Base-by-base conservation (phyloP, 441 rosid genomes). In the Arabidopsis lyrata region DNA sequence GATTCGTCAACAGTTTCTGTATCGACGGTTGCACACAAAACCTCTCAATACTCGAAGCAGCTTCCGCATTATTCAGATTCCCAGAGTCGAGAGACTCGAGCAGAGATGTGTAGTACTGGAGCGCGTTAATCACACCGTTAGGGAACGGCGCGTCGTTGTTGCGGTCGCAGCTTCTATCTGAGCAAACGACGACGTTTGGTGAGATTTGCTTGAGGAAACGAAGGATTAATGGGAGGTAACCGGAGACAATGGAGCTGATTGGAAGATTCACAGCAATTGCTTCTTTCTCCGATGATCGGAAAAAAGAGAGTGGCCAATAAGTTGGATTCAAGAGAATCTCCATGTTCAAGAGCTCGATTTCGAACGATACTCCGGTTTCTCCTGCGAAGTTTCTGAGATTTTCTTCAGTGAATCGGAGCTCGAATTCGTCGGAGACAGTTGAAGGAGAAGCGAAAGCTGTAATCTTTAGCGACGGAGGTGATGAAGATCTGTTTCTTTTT, bases 91-190 rank as follows among this genome's bases (percentile, higher is more conserved):
- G 88, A 4, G 92, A 87, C 73, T 90, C 95, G 0, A 90, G 73
- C 60, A 90, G 68, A 75, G 82, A 64, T 0, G 87, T 65, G 63
- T 81, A 75, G 16, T 83, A 90, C 20, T 84, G 84, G n/a, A 90
- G 80, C 67, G 92, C 80, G 27, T 84, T 83, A 15, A 86, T 76
- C 35, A 90, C 75, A 32, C 83, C 86, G 56, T 86, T 82, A 0
- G 92, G 81, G 31, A 90, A 87, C n/a, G 92, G 83, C 4, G 73
- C 72, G 60, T 90, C 95, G 12, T 73, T 62, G 24, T 62, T 59
- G 5, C 92, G 84, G 72, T 87, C 89, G 49, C 88, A 87, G 5
- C 86, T 90, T 76, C 89, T 80, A 53, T 90, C 95, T 31, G 83
- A 72, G 6, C 88, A 86, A 34, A 90, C 92, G 68, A 90, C 83